Conservation (phyloP, 2,329 filamentous ascomycete species). For the Apiospora kogelbergensis region DNA sequence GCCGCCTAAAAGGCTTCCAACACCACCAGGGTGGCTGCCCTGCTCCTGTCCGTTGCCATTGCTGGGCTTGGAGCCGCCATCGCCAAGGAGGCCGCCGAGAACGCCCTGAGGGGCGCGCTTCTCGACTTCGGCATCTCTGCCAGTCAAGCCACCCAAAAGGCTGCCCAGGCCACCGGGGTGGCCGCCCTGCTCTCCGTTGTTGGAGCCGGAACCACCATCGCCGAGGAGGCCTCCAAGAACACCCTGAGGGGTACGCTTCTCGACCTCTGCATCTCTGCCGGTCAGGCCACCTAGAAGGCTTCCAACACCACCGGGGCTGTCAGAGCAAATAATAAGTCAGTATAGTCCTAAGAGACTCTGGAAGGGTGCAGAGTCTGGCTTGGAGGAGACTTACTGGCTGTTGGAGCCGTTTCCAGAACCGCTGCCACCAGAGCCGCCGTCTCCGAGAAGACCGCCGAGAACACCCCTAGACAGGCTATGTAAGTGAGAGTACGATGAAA, state of each 20-base stretch:
- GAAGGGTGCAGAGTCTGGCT: background rate
- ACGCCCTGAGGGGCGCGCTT: constrained; percentile 1
- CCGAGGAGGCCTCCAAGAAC: background rate
- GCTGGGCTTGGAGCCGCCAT: background rate
- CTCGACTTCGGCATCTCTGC: background rate
- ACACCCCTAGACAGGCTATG: background rate
- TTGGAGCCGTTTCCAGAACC: background rate
- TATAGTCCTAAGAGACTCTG: background rate
- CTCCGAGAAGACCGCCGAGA: background rate
- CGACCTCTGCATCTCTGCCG: background rate
- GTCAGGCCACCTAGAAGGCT: background rate
- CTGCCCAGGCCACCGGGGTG: background rate
- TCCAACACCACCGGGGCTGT: background rate
- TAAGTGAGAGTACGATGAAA: background rate
- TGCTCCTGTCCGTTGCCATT: background rate
- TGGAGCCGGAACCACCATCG: background rate
- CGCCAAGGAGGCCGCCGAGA: background rate
- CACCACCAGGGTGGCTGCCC: background rate
- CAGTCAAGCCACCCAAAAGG: background rate
- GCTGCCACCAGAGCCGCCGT: background rate
- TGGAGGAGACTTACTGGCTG: background rate
- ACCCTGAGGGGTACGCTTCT: constrained; percentile 1
- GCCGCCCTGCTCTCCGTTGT: too few species aligned
- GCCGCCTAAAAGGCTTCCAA: too few species aligned
- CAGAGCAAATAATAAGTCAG: too few species aligned